phyloP scores from a whole-genome alignment of 257 asterid genomes.

The Salvia splendens region DNA sequence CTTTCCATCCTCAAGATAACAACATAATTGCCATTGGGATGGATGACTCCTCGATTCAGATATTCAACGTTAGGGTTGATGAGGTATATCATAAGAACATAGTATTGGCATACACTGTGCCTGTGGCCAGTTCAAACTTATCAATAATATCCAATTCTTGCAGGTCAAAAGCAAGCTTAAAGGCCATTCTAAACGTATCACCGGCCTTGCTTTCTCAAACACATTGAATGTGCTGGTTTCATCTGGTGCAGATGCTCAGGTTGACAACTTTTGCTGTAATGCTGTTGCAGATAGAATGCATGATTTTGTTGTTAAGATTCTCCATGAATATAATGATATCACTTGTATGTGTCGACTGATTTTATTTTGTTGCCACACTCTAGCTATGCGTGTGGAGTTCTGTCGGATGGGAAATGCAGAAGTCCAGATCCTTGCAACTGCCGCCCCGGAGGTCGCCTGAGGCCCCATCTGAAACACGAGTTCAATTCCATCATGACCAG shows the following conservation, averaged over 20 bases:
- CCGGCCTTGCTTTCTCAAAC: constrained; percentile 72
- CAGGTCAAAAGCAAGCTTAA: constrained; percentile 70
- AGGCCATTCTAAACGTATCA: constrained; percentile 65
- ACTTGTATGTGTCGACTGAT: background rate
- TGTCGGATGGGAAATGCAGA: constrained; percentile 62
- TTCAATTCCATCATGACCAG: constrained; percentile 71
- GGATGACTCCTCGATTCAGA: constrained; percentile 73
- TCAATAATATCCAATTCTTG: constrained; percentile 9
- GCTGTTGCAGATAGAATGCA: background rate
- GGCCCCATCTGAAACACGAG: constrained; percentile 54
- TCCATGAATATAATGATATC: background rate
- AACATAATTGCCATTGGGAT: constrained; percentile 68
- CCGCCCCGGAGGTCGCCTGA: constrained; percentile 57
- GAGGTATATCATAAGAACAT: constrained; percentile 45
- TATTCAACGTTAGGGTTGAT: constrained; percentile 64
- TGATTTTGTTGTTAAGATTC: background rate
- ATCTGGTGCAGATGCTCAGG: constrained; percentile 82
- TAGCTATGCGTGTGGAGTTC: constrained; percentile 65
- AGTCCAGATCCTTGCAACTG: constrained; percentile 49
- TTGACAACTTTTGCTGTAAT: constrained; percentile 22
- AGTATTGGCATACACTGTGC: background rate
- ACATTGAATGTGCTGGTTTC: constrained; percentile 55
- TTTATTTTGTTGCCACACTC: background rate
- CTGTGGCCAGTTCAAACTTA: background rate
- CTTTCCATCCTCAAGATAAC: constrained; percentile 76